Evolutionary conservation across 2,329 filamentous ascomycete genomes (phyloP).

Genomic region (Tolypocladium ophioglossoides): DNA sequence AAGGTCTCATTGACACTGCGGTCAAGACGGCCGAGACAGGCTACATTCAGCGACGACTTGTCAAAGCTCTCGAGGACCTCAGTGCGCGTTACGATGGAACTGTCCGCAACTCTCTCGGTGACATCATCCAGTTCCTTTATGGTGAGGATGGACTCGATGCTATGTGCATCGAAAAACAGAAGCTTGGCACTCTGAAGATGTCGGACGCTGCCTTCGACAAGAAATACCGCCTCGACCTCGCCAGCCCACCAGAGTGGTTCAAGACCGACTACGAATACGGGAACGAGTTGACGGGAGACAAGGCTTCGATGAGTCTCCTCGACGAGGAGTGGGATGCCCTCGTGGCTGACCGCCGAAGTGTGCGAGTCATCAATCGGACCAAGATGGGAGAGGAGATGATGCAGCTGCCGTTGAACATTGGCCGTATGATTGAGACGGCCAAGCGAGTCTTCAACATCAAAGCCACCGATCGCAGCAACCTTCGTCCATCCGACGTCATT

Average conservation of each 20-base stretch:
- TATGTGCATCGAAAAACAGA: slow-evolving; percentile 86
- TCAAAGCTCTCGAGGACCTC: slow-evolving; percentile 95
- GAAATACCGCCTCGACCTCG: slow-evolving; percentile 73
- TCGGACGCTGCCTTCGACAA: slow-evolving; percentile 68
- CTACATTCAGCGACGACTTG: slow-evolving; percentile 96
- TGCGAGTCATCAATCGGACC: slow-evolving; percentile 56
- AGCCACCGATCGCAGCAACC: slow-evolving; percentile 73
- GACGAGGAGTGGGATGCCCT: slow-evolving; percentile 84
- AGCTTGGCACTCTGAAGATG: slow-evolving; percentile 74
- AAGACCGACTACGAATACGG: slow-evolving; percentile 57
- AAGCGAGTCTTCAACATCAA: slow-evolving; percentile 88
- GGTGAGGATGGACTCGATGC: slow-evolving; percentile 96
- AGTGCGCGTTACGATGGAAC: slow-evolving; percentile 97
- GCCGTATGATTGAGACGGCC: slow-evolving; percentile 82
- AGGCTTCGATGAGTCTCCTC: slow-evolving; percentile 75
- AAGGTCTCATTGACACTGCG: slow-evolving; percentile 98
- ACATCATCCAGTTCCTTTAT: slow-evolving; percentile 95
- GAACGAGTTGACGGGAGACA: slow-evolving; percentile 75
- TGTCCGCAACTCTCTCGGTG: slow-evolving; percentile 90
- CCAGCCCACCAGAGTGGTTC: slow-evolving; percentile 49
- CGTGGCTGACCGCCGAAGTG: slow-evolving; percentile 58
- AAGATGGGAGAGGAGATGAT: slow-evolving; percentile 74
- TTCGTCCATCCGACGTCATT: slow-evolving; percentile 81
- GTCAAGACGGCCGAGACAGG: slow-evolving; percentile 99
- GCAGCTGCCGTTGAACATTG: slow-evolving; percentile 86